These are phyloP conservation scores for Miscanthus sacchariflorus DNA, from an alignment of 202 grass and related monocot species.

Conservation along the genomic window DNA sequence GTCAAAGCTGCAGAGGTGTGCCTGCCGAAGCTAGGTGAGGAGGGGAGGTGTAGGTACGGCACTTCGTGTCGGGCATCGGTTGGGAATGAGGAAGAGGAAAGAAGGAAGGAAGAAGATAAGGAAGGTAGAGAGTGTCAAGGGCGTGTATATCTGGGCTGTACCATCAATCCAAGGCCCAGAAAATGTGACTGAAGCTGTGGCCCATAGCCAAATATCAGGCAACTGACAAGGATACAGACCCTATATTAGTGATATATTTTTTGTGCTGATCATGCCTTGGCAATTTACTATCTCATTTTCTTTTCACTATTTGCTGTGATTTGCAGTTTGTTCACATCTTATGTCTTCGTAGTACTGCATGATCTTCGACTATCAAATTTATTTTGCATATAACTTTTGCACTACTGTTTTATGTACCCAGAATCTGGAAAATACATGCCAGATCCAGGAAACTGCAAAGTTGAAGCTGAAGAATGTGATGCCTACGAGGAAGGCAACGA, in stretches of 20 bases:
- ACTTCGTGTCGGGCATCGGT: too few species aligned
- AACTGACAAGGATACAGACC: neutral
- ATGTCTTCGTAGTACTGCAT: constrained; percentile 25
- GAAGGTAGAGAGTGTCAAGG: neutral
- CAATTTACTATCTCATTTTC: neutral
- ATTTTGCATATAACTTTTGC: neutral
- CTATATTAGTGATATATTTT: neutral
- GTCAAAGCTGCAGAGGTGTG: too few species aligned
- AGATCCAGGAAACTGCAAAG: constrained; percentile 53
- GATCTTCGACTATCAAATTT: neutral
- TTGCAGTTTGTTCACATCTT: constrained; percentile 3
- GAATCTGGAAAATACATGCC: constrained; percentile 58
- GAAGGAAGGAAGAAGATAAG: neutral
- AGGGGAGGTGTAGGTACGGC: too few species aligned
- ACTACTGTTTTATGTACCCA: constrained; percentile 40
- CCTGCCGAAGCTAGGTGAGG: too few species aligned
- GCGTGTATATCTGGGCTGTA: neutral
- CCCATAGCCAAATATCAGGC: neutral
- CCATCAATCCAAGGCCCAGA: neutral
- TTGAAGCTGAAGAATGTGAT: constrained; percentile 78
- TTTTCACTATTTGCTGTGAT: constrained; percentile 10
- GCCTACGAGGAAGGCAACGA: constrained; percentile 77
- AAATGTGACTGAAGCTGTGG: neutral
- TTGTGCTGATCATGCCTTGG: constrained; percentile 6
- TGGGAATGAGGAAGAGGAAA: neutral